Percentiles rank a stretch among this genome's conserved stretches.
These are phyloP conservation scores for Exophiala calicioides DNA, from an alignment of 2,329 filamentous ascomycete genomes.

Conservation along the genomic window DNA sequence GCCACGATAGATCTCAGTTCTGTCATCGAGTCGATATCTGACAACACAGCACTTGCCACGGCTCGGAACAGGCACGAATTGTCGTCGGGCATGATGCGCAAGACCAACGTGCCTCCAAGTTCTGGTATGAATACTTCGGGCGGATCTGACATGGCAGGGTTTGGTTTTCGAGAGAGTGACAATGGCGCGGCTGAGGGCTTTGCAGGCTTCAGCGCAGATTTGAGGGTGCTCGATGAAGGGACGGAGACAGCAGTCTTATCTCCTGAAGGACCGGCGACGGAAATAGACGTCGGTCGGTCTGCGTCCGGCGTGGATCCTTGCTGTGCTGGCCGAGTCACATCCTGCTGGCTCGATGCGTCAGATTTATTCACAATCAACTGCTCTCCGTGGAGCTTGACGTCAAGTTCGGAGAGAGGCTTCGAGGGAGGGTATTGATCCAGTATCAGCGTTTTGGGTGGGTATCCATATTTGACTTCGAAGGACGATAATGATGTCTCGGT, in stretches of 20 bases:
- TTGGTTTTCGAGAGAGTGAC: constrained; percentile 46
- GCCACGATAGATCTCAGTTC: constrained; percentile 77
- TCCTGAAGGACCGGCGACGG: constrained; percentile 7
- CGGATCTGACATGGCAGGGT: constrained; percentile 55
- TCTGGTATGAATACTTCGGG: constrained; percentile 62
- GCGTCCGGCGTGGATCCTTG: background rate
- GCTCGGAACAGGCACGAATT: constrained; percentile 94
- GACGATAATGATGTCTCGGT: constrained; percentile 63
- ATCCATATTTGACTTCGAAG: constrained; percentile 82
- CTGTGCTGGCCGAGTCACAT: background rate
- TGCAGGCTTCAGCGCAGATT: constrained; percentile 7
- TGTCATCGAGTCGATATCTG: constrained; percentile 65
- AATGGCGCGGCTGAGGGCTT: constrained; percentile 28
- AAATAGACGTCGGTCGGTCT: too few relatives aligned
- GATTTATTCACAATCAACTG: constrained; percentile 64
- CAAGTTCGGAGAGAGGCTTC: constrained; percentile 57
- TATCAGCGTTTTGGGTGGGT: constrained; percentile 71
- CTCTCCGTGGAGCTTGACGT: constrained; percentile 65
- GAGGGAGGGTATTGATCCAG: constrained; percentile 55
- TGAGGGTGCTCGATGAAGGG: constrained; percentile 2
- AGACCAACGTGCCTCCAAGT: constrained; percentile 61
- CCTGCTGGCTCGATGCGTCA: constrained; percentile 37
- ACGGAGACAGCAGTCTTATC: constrained; percentile 5
- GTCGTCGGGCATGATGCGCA: constrained; percentile 95
- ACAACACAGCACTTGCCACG: constrained; percentile 76